Conservation (phyloP, 31 red algal species). For the Odonthalia washingtoniensis region DNA sequence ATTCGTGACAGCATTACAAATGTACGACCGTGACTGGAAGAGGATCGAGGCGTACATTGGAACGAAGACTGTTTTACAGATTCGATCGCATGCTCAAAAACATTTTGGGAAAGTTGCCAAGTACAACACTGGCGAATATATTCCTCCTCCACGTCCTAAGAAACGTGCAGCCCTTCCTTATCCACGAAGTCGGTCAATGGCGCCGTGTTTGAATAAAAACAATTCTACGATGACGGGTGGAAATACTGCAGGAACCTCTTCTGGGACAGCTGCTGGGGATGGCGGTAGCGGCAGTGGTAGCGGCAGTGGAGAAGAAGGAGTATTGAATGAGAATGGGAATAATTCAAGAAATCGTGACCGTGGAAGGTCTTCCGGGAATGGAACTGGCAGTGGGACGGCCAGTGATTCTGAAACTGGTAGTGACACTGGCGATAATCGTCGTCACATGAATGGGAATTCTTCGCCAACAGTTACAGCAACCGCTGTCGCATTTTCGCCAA, state of each 20-base stretch:
- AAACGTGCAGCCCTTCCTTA: constrained; percentile 71
- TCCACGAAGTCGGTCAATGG: constrained; percentile 44
- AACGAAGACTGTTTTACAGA: constrained; percentile 97
- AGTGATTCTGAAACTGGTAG: constrained; percentile 21
- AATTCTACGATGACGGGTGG: neutral
- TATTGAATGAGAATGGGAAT: too few species aligned
- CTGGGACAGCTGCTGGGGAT: neutral
- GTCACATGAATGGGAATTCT: too few species aligned
- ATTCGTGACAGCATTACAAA: constrained; percentile 86
- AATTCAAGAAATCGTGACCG: too few species aligned
- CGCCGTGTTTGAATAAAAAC: neutral
- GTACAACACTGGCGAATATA: constrained; percentile 97
- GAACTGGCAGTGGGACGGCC: constrained; percentile 20
- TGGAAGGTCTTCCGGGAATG: constrained; percentile 9
- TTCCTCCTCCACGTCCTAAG: constrained; percentile 94
- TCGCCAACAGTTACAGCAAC: too few species aligned
- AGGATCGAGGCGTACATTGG: constrained; percentile 88
- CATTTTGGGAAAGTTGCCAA: constrained; percentile 92
- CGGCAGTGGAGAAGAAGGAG: constrained; percentile 35
- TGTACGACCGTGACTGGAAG: constrained; percentile 97
- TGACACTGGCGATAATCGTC: too few species aligned
- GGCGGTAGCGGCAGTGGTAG: constrained; percentile 30
- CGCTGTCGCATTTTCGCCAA: too few species aligned
- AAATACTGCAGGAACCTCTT: neutral
- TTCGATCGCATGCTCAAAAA: constrained; percentile 97